These are phyloP conservation scores for Quercus engelmannii DNA, from an alignment of 306 rosid species.

Conservation along the genomic window DNA sequence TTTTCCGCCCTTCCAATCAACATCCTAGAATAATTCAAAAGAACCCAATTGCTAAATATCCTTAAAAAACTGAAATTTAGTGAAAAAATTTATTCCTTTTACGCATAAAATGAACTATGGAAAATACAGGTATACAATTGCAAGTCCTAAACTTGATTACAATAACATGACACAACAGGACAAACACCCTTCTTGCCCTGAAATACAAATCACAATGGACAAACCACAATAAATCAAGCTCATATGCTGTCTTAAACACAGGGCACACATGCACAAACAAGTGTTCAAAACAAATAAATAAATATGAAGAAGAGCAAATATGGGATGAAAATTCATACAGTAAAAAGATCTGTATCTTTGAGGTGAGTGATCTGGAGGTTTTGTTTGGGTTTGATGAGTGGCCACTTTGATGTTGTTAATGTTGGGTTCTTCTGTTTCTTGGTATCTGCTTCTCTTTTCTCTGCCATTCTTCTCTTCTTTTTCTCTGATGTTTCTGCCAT, in stretches of 20 bases:
- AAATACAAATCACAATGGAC: background rate
- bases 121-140: background rate
- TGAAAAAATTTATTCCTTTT: background rate
- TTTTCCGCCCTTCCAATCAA: slow-evolving; percentile 1
- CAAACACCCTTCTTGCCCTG: background rate
- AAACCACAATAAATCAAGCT: background rate
- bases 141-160: background rate
- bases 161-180: background rate
- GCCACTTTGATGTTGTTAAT: slow-evolving; percentile 47
- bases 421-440: slow-evolving; percentile 9
- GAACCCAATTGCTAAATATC: background rate
- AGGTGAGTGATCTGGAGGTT: slow-evolving; percentile 53
- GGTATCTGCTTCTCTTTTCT: slow-evolving; percentile 34
- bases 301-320: background rate
- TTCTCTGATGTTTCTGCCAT: slow-evolving; percentile 32
- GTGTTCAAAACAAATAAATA: background rate
- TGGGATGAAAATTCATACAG: slow-evolving; percentile 41
- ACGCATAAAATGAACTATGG: background rate
- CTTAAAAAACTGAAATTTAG: background rate
- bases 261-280: background rate
- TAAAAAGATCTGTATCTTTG: slow-evolving; percentile 70
- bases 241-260: background rate
- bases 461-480: slow-evolving; percentile 70
- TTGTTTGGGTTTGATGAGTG: slow-evolving; percentile 64
- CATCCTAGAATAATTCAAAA: background rate